A percentile compares a stretch with the other conserved stretches of the same genome.
phyloP scores from a whole-genome alignment of 495 filamentous ascomycete genomes.

The Pseudotulostoma volvatum region DNA sequence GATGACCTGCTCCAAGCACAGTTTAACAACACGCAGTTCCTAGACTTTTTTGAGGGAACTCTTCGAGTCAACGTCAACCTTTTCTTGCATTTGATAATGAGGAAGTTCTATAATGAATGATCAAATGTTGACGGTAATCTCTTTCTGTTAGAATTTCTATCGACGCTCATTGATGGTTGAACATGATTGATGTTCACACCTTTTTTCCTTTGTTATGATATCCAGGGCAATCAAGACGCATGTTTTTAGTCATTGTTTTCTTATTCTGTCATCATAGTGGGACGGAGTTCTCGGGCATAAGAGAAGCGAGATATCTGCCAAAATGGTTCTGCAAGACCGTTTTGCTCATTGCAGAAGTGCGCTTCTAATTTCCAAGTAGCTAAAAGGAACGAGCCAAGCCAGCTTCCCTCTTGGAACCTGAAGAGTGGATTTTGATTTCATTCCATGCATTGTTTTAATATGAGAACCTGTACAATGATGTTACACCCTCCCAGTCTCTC shows the following conservation, averaged over 20 bases:
- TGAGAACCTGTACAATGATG: too few relatives aligned
- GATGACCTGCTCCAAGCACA: constrained; percentile 93
- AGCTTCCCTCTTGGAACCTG: too few relatives aligned
- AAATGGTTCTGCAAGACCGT: not conserved
- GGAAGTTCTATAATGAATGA: constrained; percentile 82
- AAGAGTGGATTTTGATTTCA: too few relatives aligned
- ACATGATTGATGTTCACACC: too few relatives aligned
- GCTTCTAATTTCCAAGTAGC: too few relatives aligned
- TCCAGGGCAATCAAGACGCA: not conserved
- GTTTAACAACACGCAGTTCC: constrained; percentile 88
- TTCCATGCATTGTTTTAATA: too few relatives aligned
- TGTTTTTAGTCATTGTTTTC: constrained; percentile 5
- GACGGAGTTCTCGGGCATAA: constrained; percentile 11
- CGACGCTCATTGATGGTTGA: too few relatives aligned
- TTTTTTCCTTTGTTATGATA: constrained; percentile 1
- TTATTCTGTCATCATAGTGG: constrained; percentile 7
- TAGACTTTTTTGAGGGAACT: constrained; percentile 81
- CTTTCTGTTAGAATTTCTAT: constrained; percentile 4
- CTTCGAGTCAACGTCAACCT: constrained; percentile 88
- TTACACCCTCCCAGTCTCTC: too few relatives aligned
- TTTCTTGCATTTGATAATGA: constrained; percentile 87
- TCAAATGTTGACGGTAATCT: not conserved
- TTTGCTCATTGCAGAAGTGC: too few relatives aligned
- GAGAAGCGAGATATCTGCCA: too few relatives aligned
- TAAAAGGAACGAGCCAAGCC: too few relatives aligned